Percentiles rank a stretch among this genome's conserved stretches.
phyloP scores from a whole-genome alignment of 306 rosid species.

The Quercus mongolica region DNA sequence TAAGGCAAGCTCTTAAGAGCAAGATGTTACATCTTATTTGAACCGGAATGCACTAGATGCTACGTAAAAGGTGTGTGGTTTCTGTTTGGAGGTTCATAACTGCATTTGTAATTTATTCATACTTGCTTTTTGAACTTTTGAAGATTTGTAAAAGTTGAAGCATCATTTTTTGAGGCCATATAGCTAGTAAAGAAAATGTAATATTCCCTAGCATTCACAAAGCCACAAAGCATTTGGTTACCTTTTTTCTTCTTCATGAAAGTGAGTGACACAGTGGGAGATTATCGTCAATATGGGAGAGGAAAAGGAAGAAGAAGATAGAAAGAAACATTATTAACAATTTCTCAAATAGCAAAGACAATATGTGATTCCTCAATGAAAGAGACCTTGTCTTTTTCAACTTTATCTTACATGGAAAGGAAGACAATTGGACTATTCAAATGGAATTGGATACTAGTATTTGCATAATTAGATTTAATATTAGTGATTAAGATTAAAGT shows the following conservation, averaged over 20 bases:
- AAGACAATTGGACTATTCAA: neutral
- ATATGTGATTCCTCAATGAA: neutral
- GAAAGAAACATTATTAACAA: neutral
- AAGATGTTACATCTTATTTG: neutral
- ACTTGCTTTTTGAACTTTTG: conserved; percentile 29
- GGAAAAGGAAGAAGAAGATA: neutral
- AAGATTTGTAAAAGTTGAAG: conserved; percentile 21
- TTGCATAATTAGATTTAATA: too few species aligned
- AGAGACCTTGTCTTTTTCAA: neutral
- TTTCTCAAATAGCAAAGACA: neutral
- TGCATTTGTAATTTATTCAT: neutral
- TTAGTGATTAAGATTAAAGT: too few species aligned
- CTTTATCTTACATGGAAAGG: neutral
- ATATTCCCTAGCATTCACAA: conserved; percentile 30
- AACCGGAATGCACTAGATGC: neutral
- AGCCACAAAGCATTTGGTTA: conserved; percentile 12
- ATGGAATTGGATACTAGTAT: neutral
- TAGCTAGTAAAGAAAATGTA: conserved; percentile 3
- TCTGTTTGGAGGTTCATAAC: conserved; percentile 16
- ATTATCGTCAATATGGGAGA: neutral
- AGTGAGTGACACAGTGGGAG: conserved; percentile 4
- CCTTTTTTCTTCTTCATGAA: conserved; percentile 2
- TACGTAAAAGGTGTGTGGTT: neutral
- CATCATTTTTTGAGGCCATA: neutral
- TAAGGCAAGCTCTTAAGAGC: neutral